Conservation (phyloP, 345 rosid genomes). For the Eucalyptus coolabah region DNA sequence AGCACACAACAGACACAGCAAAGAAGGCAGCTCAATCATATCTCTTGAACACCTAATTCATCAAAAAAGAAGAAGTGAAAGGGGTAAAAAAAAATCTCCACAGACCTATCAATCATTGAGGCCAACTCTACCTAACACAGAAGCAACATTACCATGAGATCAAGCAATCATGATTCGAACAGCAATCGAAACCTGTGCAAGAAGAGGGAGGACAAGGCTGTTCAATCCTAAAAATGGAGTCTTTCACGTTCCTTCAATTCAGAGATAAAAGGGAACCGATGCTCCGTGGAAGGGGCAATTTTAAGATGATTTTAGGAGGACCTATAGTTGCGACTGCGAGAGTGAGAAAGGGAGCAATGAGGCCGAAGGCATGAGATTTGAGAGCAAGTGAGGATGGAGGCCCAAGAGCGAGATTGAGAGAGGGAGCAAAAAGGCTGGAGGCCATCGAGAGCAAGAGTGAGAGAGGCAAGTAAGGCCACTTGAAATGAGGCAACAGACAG, state of each 20-base stretch:
- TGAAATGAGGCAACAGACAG: not conserved
- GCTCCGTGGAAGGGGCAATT: not conserved
- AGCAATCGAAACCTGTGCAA: not conserved
- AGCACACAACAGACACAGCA: not conserved
- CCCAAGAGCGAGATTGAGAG: not conserved
- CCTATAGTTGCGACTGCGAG: not conserved
- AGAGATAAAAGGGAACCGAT: not conserved
- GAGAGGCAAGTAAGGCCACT: accelerated
- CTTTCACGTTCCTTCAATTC: not conserved
- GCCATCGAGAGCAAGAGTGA: not conserved
- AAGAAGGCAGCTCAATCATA: not conserved
- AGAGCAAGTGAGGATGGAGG: not conserved
- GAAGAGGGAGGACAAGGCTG: not conserved
- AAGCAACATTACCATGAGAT: not conserved
- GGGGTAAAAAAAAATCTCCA: not conserved
- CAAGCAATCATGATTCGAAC: not conserved
- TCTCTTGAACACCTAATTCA: not conserved
- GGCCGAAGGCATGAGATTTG: not conserved
- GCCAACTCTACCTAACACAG: not conserved
- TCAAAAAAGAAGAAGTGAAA: not conserved
- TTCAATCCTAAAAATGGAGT: not conserved
- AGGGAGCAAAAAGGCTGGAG: not conserved
- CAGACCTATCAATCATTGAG: not conserved
- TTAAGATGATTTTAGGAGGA: not conserved
- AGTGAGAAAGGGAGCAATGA: not conserved